Conservation (phyloP, 2,329 filamentous ascomycete species). For the Fusarium napiforme region DNA sequence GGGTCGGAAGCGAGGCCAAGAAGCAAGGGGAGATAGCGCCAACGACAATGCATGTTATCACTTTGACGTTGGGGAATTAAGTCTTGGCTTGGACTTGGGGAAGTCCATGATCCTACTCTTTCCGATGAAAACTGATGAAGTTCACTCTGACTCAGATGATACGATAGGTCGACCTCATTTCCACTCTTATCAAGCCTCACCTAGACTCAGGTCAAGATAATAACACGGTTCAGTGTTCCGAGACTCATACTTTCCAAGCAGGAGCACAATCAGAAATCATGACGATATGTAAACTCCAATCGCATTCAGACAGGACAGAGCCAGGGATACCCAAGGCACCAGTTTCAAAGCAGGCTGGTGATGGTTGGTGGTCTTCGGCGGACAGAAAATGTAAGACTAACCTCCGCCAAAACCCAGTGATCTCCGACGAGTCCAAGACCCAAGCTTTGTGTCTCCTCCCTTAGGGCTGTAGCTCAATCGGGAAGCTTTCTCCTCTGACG, state of each 20-base stretch:
- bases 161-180: neutral
- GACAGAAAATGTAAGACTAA: neutral
- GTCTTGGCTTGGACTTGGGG: neutral
- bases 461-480: too few species aligned
- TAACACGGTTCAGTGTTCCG: neutral
- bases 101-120: neutral
- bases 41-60: neutral
- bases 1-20: neutral
- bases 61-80: neutral
- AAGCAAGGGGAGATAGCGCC: neutral
- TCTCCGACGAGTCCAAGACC: neutral
- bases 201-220: neutral
- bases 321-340: too few species aligned
- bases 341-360: too few species aligned
- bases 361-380: neutral
- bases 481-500: fast-evolving
- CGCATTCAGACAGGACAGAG: too few species aligned
- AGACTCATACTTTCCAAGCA: fast-evolving
- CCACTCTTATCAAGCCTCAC: neutral
- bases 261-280: fast-evolving
- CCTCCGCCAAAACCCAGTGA: neutral
- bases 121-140: neutral
- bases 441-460: neutral
- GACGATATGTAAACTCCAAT: neutral
- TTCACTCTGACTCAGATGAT: neutral